Conservation (phyloP, 2,329 filamentous ascomycete species). For the Xylariaceae sp. region DNA sequence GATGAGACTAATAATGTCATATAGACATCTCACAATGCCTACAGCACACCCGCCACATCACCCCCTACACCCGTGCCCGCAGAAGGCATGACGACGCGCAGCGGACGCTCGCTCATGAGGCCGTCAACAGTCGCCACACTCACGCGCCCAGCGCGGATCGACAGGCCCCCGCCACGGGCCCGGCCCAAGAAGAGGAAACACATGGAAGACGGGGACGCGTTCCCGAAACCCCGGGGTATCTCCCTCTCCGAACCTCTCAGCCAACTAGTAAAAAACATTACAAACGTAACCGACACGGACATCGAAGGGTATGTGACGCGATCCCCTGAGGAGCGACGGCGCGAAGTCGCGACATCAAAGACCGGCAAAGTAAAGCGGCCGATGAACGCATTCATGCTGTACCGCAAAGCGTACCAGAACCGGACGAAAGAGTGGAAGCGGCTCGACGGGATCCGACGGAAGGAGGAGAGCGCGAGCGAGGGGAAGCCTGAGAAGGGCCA, state of each 20-base stretch:
- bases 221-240: constrained; percentile 34
- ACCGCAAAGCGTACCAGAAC: constrained; percentile 87
- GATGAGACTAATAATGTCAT: constrained; percentile 2
- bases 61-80: constrained; percentile 41
- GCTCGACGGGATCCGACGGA: constrained; percentile 38
- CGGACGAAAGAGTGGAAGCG: constrained; percentile 74
- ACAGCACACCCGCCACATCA: constrained; percentile 49
- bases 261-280: constrained; percentile 59
- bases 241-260: constrained; percentile 64
- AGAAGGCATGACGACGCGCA: constrained; percentile 37
- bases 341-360: constrained; percentile 65
- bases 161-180: constrained; percentile 35
- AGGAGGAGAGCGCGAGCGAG: constrained; percentile 14
- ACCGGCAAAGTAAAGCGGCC: constrained; percentile 77
- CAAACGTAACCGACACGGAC: constrained; percentile 61
- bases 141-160: constrained; percentile 30
- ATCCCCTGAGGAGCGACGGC: constrained; percentile 56
- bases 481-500: constrained; percentile 21
- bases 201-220: constrained; percentile 36
- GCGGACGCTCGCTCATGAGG: constrained; percentile 31
- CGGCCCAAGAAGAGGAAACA: constrained; percentile 38
- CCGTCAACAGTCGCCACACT: constrained; percentile 23
- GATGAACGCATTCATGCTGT: constrained; percentile 98
- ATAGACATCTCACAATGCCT: constrained; percentile 35
- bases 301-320: constrained; percentile 78